These are phyloP conservation scores for Collariella sp. DNA, from an alignment of 495 filamentous ascomycete genomes.

Conservation along the genomic window DNA sequence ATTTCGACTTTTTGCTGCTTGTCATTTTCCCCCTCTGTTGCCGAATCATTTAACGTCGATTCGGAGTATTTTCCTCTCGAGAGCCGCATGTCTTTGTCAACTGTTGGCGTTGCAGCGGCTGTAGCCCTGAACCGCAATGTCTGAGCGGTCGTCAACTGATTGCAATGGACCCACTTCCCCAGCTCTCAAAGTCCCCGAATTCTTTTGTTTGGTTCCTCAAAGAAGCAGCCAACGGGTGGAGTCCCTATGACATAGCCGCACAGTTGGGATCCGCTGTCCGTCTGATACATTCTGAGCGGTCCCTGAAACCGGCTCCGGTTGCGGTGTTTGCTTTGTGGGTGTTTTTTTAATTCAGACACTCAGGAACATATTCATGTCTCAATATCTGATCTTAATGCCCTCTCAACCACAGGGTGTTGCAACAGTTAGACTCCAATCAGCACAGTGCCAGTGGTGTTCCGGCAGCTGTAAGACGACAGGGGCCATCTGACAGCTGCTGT, in stretches of 20 bases:
- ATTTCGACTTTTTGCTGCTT: too few relatives aligned
- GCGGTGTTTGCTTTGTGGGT: background rate
- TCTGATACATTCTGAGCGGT: background rate
- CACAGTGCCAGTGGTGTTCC: background rate
- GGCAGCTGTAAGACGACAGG: background rate
- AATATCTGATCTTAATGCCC: background rate
- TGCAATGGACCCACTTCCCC: constrained; percentile 5
- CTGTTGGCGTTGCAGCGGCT: background rate
- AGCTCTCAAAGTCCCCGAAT: background rate
- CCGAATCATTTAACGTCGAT: too few relatives aligned
- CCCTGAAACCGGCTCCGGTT: background rate
- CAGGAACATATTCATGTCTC: background rate
- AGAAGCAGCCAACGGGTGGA: constrained; percentile 6
- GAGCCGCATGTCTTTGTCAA: background rate
- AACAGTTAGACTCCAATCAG: background rate
- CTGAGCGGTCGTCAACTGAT: background rate
- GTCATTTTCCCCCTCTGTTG: too few relatives aligned
- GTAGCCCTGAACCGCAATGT: background rate
- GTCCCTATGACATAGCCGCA: constrained; percentile 1
- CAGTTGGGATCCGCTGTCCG: background rate
- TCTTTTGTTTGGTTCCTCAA: background rate
- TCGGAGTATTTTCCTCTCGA: too few relatives aligned
- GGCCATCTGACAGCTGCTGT: background rate
- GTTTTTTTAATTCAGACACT: background rate
- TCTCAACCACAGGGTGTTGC: background rate